Percentiles rank a stretch among this genome's conserved stretches.
phyloP scores from a whole-genome alignment of 108 stramenopile genomes.

The Bacterosira constricta region DNA sequence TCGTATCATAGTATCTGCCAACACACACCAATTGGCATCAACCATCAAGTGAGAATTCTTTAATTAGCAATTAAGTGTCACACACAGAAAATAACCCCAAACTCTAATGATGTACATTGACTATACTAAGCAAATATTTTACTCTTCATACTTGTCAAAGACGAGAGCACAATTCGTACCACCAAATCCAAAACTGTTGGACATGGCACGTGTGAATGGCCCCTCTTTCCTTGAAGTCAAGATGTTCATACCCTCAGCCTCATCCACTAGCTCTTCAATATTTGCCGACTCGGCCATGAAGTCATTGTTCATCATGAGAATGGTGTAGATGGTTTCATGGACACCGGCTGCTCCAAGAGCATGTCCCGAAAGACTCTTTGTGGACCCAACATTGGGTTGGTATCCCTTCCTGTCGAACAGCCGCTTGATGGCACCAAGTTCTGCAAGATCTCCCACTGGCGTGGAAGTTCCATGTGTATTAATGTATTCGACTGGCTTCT shows the following conservation, averaged over 20 bases:
- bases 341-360: slow-evolving; percentile 98
- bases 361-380: slow-evolving; percentile 97
- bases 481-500: slow-evolving; percentile 91
- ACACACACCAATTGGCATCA: too few species aligned
- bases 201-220: slow-evolving; percentile 90
- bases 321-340: slow-evolving; percentile 94
- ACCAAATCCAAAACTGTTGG: slow-evolving; percentile 99
- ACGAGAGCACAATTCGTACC: slow-evolving; percentile 98
- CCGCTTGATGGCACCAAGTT: slow-evolving; percentile 92
- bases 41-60: too few species aligned
- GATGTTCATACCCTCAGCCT: slow-evolving; percentile 93
- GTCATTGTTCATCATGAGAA: slow-evolving; percentile 94
- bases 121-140: slow-evolving; percentile 1
- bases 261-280: slow-evolving; percentile 87
- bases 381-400: slow-evolving; percentile 93
- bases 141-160: slow-evolving; percentile 93
- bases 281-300: slow-evolving; percentile 96
- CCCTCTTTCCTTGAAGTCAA: slow-evolving; percentile 90
- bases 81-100: not conserved
- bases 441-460: slow-evolving; percentile 95
- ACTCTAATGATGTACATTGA: not conserved
- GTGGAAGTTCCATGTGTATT: slow-evolving; percentile 99
- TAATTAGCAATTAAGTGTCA: too few species aligned
- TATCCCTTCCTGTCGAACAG: slow-evolving; percentile 86
- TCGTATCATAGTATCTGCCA: too few species aligned